Conservation (phyloP, 768 basidiomycete species). For the Russula lepida region DNA sequence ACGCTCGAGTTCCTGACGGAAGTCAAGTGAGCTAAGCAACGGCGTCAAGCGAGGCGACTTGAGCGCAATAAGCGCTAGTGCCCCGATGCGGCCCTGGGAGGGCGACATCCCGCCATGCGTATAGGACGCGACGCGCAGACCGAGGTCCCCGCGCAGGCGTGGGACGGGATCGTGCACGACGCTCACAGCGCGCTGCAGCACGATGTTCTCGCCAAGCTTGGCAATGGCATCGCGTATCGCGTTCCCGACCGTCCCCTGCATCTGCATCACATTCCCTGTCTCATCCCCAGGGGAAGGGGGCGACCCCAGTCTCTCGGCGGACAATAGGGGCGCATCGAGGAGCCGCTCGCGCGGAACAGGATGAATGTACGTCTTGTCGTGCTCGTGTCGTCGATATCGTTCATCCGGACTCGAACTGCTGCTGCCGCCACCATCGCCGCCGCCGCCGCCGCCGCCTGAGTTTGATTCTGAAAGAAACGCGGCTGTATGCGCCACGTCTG, state of each 20-base stretch:
- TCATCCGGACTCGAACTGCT: no score
- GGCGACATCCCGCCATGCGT: slow-evolving; percentile 12
- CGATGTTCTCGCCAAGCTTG: slow-evolving; percentile 64
- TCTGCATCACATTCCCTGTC: neutral
- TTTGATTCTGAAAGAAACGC: slow-evolving; percentile 55
- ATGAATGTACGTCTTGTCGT: slow-evolving; percentile 34
- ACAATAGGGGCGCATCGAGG: slow-evolving; percentile 61
- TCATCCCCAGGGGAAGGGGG: neutral
- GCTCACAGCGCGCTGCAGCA: slow-evolving; percentile 47
- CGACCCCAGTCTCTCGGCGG: slow-evolving; percentile 21
- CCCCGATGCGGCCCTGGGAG: slow-evolving; percentile 16
- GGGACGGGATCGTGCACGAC: slow-evolving; percentile 24
- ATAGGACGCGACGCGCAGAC: slow-evolving; percentile 17
- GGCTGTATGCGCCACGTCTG: slow-evolving; percentile 75
- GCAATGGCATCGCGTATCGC: slow-evolving; percentile 64
- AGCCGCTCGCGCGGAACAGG: slow-evolving; percentile 45
- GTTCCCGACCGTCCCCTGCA: slow-evolving; percentile 40
- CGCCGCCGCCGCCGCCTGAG: neutral
- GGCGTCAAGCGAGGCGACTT: slow-evolving; percentile 13
- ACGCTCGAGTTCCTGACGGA: slow-evolving; percentile 16
- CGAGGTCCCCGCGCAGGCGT: slow-evolving; percentile 1
- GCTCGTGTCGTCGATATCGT: neutral
- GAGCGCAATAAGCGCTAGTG: slow-evolving; percentile 18
- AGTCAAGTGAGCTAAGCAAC: slow-evolving; percentile 6
- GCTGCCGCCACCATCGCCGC: no score